These are phyloP conservation scores for Endotrypanum monterogeii DNA, from an alignment of 208 protist genomes.

Conservation along the genomic window DNA sequence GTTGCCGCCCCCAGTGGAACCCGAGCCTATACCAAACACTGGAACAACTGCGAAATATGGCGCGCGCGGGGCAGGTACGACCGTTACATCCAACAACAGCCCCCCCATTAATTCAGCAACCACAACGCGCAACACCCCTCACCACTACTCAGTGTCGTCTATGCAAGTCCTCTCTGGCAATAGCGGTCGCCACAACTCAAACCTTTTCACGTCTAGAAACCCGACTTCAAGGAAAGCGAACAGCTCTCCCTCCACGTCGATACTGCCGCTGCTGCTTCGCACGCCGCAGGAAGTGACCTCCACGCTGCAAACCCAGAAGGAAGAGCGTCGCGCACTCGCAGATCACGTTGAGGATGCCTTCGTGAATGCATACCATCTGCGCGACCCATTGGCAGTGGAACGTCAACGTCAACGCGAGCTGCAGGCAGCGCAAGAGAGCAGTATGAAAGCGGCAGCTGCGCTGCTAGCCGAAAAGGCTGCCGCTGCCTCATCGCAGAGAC, in stretches of 20 bases:
- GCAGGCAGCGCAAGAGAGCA: slow-evolving; percentile 17
- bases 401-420: slow-evolving; percentile 20
- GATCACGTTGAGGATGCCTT: slow-evolving; percentile 65
- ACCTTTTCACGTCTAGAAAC: not conserved
- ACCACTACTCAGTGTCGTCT: not conserved
- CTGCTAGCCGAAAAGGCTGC: slow-evolving; percentile 11
- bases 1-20: not conserved
- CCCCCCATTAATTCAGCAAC: not conserved
- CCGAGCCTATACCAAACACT: not conserved
- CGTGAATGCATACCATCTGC: slow-evolving; percentile 50
- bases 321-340: slow-evolving; percentile 30
- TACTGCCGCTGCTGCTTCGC: slow-evolving; percentile 5
- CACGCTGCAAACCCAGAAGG: slow-evolving; percentile 23
- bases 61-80: not conserved
- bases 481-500: not conserved
- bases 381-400: slow-evolving; percentile 44
- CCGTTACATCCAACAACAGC: not conserved
- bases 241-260: not conserved
- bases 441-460: slow-evolving; percentile 17
- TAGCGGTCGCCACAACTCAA: not conserved
- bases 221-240: not conserved
- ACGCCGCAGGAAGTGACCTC: slow-evolving; percentile 16
- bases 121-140: not conserved
- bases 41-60: not conserved
- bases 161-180: too few species aligned